phyloP scores from a whole-genome alignment of 768 basidiomycete genomes.

The Myochromella boudieri region DNA sequence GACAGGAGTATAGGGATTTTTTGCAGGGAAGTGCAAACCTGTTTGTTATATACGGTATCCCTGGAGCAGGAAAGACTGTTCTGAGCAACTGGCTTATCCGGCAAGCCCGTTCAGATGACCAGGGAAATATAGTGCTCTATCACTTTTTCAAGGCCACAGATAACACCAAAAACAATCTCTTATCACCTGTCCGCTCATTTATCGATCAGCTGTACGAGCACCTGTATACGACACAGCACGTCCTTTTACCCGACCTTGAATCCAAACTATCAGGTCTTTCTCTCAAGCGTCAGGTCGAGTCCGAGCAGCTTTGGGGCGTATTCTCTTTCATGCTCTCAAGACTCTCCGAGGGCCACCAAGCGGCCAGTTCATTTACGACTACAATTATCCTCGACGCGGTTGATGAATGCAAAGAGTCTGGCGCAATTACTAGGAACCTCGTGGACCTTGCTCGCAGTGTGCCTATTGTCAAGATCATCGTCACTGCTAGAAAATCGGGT shows the following conservation, averaged over 20 bases:
- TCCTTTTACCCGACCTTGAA: not conserved
- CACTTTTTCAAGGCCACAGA: not conserved
- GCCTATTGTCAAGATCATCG: too few relatives aligned
- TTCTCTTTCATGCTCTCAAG: not conserved
- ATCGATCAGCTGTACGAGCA: not conserved
- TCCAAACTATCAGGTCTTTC: not conserved
- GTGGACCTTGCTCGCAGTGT: too few relatives aligned
- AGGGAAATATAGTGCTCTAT: not conserved
- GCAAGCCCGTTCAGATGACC: not conserved
- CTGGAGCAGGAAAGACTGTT: not conserved
- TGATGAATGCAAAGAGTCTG: not conserved
- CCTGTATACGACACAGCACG: not conserved
- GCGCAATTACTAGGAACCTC: not conserved
- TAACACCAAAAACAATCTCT: not conserved
- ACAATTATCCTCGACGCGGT: constrained; percentile 1
- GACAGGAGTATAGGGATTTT: not conserved
- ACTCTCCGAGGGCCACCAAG: not conserved
- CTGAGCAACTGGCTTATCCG: not conserved
- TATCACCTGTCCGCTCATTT: not conserved
- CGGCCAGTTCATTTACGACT: not conserved
- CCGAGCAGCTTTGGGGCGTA: not conserved
- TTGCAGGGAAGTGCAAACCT: not conserved
- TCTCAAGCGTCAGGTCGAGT: not conserved
- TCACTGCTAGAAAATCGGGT: too few relatives aligned
- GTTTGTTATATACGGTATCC: not conserved